Base-by-base conservation (phyloP, 345 rosid species). In the Toxicodendron radicans region DNA sequence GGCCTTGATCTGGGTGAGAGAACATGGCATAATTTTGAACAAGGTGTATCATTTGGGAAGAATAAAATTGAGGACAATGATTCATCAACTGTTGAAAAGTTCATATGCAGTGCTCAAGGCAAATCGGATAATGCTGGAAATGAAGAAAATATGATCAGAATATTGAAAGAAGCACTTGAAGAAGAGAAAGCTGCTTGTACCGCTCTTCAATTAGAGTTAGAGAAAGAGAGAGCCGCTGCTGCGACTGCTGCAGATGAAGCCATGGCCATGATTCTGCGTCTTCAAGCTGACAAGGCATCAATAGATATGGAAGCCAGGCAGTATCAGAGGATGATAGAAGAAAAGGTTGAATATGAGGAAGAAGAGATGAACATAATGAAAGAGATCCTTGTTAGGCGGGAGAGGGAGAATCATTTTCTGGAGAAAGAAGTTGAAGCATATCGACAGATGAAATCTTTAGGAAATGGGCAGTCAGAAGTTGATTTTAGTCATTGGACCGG, bases 171-270 rank as follows among this genome's bases (percentile, higher is more conserved):
- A 66, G 83, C 85, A 56, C 84, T 91, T 67, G 83, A 89, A 69
- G 83, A 86, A 71, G 96, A 84, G 78, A 85, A 81, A 49, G 72
- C 83, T 49, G 83, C 84, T 17, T 64, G 70, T 69, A 65, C 89
- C 76, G 86, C 86, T 45, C 73, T 95, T 75, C 72, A 68, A 64
- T 65, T 78, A 38, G 98, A 95, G 74, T 82, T 93, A 18, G 97
- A 91, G 73, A 80, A 93, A 75, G 99, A 95, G 83, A 89, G 98
- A 81, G 84, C 83, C 68, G 95, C 97, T 45, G 87, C 98, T 68
- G 89, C 96, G 27, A 80, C 88, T 48, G 96, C 96, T 61, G 88
- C 94, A 68, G 98, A 95, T 79, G 99, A 93, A 85, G 90, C 97
- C 66, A 87, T 93, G 94, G 92, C 97, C 75, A 91, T 95, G 99